These are phyloP conservation scores for Naganishia vishniacii DNA, from an alignment of 768 basidiomycete genomes.

Conservation along the genomic window DNA sequence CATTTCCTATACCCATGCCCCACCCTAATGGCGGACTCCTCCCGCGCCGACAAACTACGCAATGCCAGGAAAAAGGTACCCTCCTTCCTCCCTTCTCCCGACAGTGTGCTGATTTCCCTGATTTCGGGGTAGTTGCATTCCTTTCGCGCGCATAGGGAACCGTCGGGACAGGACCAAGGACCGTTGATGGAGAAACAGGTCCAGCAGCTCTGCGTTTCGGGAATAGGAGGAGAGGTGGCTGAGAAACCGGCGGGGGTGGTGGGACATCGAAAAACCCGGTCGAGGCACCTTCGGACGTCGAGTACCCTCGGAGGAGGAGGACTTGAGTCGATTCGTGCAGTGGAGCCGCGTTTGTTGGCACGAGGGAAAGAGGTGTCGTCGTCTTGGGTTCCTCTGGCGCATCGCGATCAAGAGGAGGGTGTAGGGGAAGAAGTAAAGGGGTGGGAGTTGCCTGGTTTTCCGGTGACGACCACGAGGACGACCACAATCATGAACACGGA, in stretches of 20 bases:
- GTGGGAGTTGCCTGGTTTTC: not conserved
- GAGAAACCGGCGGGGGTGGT: no score
- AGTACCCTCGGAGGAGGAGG: not conserved
- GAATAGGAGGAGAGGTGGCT: no score
- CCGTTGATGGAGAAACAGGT: not conserved
- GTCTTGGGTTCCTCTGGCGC: no score
- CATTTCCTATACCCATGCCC: no score
- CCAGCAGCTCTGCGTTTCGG: no score
- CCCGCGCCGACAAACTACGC: constrained; percentile 6
- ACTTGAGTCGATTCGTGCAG: constrained; percentile 9
- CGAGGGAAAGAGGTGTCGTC: no score
- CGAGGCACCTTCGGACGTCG: not conserved
- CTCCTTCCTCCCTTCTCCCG: not conserved
- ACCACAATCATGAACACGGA: no score
- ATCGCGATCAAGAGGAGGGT: no score
- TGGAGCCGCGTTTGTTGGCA: not conserved
- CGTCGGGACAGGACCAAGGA: not conserved
- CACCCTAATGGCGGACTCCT: not conserved
- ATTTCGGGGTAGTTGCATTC: not conserved
- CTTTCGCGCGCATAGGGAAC: constrained; percentile 8
- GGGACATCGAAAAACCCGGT: no score
- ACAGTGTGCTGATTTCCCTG: not conserved
- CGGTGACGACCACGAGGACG: no score
- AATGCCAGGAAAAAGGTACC: constrained; percentile 18
- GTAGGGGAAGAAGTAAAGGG: no score